Evolutionary conservation across 257 asterid genomes (phyloP), one percentile per base, ranked within the genome.

Genomic region (Fraxinus pennsylvanica): DNA sequence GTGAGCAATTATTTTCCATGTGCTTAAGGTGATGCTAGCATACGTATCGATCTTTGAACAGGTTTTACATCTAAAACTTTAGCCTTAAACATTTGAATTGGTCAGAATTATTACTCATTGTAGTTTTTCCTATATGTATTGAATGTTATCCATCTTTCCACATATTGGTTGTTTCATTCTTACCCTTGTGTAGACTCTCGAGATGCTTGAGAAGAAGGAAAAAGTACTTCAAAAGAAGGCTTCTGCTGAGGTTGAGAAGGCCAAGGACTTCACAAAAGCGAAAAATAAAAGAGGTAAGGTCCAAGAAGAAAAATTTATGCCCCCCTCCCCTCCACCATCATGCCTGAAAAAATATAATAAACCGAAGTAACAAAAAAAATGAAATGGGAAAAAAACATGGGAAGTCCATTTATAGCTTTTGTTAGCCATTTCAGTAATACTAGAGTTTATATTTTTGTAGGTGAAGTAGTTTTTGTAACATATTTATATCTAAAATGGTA

Each of bases 121-220:
- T 68, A 30, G 41, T 17, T 59, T 14, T 80, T 29, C 27, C 25
- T 75, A 30, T 63, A 77, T 75, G 68, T 67, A 47, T 68, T 45
- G 10, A 33, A 7, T 45, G 25, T 59, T 61, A 65, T 82, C 69
- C 65, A 50, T 77, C 50, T 71, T 9, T 59, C 29, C 33, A 29
- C 15, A 14, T 73, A 50, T 27, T 76, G 80, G 27, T 10, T 77
- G 47, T 63, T 39, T 65, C 25, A 27, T 74, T 77, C 25, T 73
- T 33, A 54, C 29, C 68, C 21, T 69, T 66, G 35, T 77, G 5
- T 77, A 86, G 96, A 91, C 95, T 57, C 87, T 92, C 63, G 95
- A 90, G 87, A 84, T 88, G 93, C 94, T 93, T 8, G 97, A 91
- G 88, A 91, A 91, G 87, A 93, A 86, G 86, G 97, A 91, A 81